Base-by-base conservation (phyloP, 768 basidiomycete genomes). In the Amanita brunnescens region DNA sequence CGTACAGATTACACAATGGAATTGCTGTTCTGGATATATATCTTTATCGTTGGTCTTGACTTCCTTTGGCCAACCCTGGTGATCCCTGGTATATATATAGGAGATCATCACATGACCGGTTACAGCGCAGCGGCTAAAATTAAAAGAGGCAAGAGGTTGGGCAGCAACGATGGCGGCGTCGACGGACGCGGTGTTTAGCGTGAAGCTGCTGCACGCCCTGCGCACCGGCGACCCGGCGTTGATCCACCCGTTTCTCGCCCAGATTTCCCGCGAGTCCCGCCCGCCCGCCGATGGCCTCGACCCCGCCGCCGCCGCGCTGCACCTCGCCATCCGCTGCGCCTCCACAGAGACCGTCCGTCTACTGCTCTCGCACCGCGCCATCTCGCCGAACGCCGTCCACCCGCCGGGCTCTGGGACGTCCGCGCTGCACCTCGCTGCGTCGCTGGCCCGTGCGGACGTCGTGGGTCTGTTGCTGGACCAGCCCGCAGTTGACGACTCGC, bases 271-370 rank as follows among this genome's bases (percentile, higher is more conserved):
- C 62, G 81, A 86, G 57, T 77, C 70, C 50, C 76, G 79, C 3
- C 73, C 64, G 5, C 14, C 21, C 75, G 77, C 26, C 26, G 26
- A 3, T 7, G 26, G 5, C 5, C 26, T 29, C 26, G 7, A 29
- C 60, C 76, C 82, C 1, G 85, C 79, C 10, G 84, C 87, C 5
- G 83, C 86, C 2, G 85, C 86, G 0, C 68, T 91, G 6, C 88
- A 91, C 64, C 77, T 91, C 2, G 88, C 87, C 9, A 80, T 91
- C n/a, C 78, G 86, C 38, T 91, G 89, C 63, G 87, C 79, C 52
- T 82, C 55, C 38, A 6, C 53, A 87, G 85, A 84, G 41, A 91
- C 87, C 0, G 75, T 91, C 12, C 64, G 77, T 9, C 67, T 90
- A 0, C 70, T 91, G 10, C 72, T 91, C 24, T 77, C 79, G 0